phyloP scores from a whole-genome alignment of 306 rosid genomes.

The Prunus mira region DNA sequence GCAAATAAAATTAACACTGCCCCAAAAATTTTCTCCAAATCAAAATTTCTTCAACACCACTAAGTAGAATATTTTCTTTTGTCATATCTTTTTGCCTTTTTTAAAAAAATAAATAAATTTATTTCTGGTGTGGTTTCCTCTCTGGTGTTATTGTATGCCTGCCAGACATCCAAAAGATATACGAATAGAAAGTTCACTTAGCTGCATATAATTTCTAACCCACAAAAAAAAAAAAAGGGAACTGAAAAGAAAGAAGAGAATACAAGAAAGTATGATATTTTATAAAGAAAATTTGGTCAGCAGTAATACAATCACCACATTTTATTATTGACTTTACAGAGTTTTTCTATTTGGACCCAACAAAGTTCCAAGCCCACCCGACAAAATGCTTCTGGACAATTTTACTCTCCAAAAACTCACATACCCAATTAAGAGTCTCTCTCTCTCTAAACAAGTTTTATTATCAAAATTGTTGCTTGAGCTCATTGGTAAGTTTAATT shows the following conservation, averaged over 20 bases:
- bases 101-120: not conserved
- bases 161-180: constrained; percentile 29
- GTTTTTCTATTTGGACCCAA: too few relatives aligned
- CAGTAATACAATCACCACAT: too few relatives aligned
- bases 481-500: not conserved
- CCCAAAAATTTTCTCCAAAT: constrained; percentile 13
- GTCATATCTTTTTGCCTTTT: not conserved
- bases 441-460: not conserved
- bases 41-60: constrained; percentile 26
- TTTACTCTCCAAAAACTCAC: too few relatives aligned
- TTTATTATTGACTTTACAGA: too few relatives aligned
- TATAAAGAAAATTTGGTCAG: too few relatives aligned
- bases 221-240: not conserved
- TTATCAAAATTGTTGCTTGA: not conserved
- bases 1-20: too few relatives aligned
- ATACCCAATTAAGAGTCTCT: too few relatives aligned
- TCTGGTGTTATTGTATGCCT: constrained; percentile 35
- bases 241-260: not conserved
- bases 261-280: too few relatives aligned
- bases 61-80: constrained; percentile 28
- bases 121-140: constrained; percentile 24
- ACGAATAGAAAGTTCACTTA: constrained; percentile 12
- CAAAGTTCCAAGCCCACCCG: too few relatives aligned
- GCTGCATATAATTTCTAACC: constrained; percentile 9
- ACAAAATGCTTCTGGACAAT: too few relatives aligned